Conservation (phyloP, 768 basidiomycete species). For the Daedalea quercina region DNA sequence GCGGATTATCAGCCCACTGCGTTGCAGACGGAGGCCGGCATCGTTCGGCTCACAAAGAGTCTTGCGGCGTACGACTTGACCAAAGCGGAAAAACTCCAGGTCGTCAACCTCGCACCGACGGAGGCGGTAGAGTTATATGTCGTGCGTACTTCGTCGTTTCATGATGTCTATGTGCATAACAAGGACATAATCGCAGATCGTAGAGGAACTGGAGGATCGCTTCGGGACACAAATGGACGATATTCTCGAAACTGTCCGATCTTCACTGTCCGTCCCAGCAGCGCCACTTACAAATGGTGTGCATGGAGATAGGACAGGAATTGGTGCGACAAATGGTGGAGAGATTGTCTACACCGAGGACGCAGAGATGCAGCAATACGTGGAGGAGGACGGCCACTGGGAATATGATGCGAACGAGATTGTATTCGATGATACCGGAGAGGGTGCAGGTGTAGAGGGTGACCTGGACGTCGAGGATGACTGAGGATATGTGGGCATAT, state of each 20-base stretch:
- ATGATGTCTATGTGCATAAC: neutral
- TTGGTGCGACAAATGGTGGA: conserved; percentile 8
- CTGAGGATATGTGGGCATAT: conserved; percentile 13
- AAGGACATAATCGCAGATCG: conserved; percentile 46
- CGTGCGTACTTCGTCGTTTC: conserved; percentile 41
- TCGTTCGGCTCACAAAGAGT: conserved; percentile 57
- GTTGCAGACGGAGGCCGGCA: conserved; percentile 56
- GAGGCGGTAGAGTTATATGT: conserved; percentile 84
- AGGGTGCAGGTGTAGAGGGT: conserved; percentile 61
- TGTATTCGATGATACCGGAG: conserved; percentile 59
- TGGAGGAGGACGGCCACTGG: conserved; percentile 15
- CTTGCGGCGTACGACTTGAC: conserved; percentile 71
- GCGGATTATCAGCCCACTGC: conserved; percentile 65
- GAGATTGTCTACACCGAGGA: neutral
- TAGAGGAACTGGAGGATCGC: conserved; percentile 87
- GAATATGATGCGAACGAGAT: conserved; percentile 35
- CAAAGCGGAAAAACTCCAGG: conserved; percentile 87
- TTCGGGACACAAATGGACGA: conserved; percentile 64
- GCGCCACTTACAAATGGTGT: neutral
- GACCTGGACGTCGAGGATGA: conserved; percentile 67
- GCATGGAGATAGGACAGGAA: conserved; percentile 7
- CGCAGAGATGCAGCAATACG: conserved; percentile 2
- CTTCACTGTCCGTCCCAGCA: conserved; percentile 26
- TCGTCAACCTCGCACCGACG: conserved; percentile 85
- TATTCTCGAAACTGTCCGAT: conserved; percentile 52